phyloP scores from a whole-genome alignment of 1,139 yeast species.

The Candida labiduridarum region DNA sequence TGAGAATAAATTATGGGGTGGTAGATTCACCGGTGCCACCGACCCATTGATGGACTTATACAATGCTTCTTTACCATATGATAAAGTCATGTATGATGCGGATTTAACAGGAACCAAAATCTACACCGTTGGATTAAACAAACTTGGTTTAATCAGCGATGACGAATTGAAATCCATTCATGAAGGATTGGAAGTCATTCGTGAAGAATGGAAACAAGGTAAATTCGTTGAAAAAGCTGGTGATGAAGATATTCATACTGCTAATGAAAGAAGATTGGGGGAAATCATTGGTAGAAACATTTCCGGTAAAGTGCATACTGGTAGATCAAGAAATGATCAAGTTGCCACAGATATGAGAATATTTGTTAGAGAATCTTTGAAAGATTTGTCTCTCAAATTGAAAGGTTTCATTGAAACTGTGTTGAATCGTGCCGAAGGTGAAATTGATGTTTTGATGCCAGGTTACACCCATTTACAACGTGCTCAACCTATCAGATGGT shows the following conservation, averaged over 20 bases:
- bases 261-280: constrained; percentile 96
- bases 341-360: constrained; percentile 98
- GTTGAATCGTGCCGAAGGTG: constrained; percentile 74
- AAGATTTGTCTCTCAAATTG: constrained; percentile 59
- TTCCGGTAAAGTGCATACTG: constrained; percentile 98
- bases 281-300: constrained; percentile 91
- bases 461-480: constrained; percentile 98
- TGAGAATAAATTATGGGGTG: constrained; percentile 90
- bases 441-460: constrained; percentile 93
- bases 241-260: constrained; percentile 98
- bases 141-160: constrained; percentile 69
- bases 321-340: constrained; percentile 97
- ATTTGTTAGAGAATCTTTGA: constrained; percentile 79
- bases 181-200: constrained; percentile 70
- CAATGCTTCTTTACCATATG: constrained; percentile 96
- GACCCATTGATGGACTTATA: constrained; percentile 97
- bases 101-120: constrained; percentile 94
- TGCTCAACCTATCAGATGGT: constrained; percentile 99
- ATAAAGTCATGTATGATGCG: constrained; percentile 89
- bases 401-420: constrained; percentile 66
- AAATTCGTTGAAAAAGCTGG: constrained; percentile 82
- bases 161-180: constrained; percentile 81
- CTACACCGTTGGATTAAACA: constrained; percentile 83
- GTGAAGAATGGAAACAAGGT: constrained; percentile 78
- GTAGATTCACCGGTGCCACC: constrained; percentile 95